These are phyloP conservation scores for Paraphoma sp. DNA, from an alignment of 2,329 filamentous ascomycete genomes.

Conservation along the genomic window DNA sequence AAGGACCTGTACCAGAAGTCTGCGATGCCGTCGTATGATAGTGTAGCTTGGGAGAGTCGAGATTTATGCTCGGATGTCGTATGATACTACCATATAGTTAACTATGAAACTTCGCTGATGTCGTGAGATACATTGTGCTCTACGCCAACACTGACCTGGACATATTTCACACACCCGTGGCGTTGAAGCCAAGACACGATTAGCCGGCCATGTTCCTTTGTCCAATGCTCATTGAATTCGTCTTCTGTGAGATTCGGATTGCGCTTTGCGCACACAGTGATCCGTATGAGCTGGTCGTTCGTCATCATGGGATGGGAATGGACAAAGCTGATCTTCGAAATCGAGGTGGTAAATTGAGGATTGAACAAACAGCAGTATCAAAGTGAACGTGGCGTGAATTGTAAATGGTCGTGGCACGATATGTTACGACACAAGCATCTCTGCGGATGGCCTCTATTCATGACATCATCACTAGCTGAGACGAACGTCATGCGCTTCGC, in stretches of 20 bases:
- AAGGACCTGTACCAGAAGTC: slow-evolving; percentile 34
- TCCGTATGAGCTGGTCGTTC: slow-evolving; percentile 21
- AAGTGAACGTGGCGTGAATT: no score
- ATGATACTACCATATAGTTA: slow-evolving; percentile 19
- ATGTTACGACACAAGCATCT: no score
- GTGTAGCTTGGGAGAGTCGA: slow-evolving; percentile 17
- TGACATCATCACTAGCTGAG: slow-evolving; percentile 1
- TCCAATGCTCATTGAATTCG: slow-evolving; percentile 32
- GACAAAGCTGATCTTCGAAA: background rate
- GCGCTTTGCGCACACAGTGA: slow-evolving; percentile 30
- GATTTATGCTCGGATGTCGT: slow-evolving; percentile 24
- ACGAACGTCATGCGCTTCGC: background rate
- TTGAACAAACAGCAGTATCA: no score
- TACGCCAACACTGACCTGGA: slow-evolving; percentile 15
- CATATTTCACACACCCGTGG: slow-evolving; percentile 30
- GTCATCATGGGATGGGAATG: slow-evolving; percentile 2
- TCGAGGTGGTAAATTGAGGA: no score
- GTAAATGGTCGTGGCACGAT: no score
- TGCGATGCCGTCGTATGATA: slow-evolving; percentile 28
- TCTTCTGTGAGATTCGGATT: slow-evolving; percentile 27
- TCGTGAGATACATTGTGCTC: background rate
- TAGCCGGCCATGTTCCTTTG: slow-evolving; percentile 29
- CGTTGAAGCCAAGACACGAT: slow-evolving; percentile 27
- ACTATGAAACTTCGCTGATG: background rate
- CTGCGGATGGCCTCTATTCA: background rate